Evolutionary conservation across 164 flowering plant species (phyloP), one percentile per base, ranked within the genome.

Genomic region (Amborella trichopoda): DNA sequence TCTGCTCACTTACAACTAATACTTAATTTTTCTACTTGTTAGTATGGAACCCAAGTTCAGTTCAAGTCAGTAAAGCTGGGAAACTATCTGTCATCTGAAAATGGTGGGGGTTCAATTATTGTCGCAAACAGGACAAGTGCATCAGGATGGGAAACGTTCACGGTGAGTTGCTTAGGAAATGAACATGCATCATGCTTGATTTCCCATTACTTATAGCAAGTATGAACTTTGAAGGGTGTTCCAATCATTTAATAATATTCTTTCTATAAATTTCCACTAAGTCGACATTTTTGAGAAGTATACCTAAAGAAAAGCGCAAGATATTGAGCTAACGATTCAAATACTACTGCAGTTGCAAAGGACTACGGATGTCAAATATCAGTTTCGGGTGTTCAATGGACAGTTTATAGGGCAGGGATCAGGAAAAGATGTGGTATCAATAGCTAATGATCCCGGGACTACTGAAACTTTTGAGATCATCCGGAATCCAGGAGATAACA

Each of bases 321-420:
- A n/a, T n/a, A n/a, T n/a, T n/a, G n/a, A n/a, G n/a, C n/a, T n/a
- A n/a, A n/a, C n/a, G n/a, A n/a, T n/a, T n/a, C n/a, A n/a, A n/a
- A n/a, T n/a, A n/a, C n/a, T n/a, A n/a, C n/a, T 30, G 55, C 42
- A 80, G 94, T 23, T 80, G 45, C 80, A 88, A 81, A 78, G 89
- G 58, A 62, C 76, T 46, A 75, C 58, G 24, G 76, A 66, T 58
- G 68, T 48, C 3, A 54, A 26, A 13, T 84, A 76, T 50, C 54
- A 75, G n/a, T 64, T 80, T 10, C 59, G 78, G 45, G 82, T 78
- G 4, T 73, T 74, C 56, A 68, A 64, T 60, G 65, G 62, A 28
- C 76, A 75, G 38, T 78, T 76, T 30, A 50, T 73, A 37, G 88
- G 89, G 46, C 17, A 72, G 1, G 20, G 60, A 52, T 21, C 40